Evolutionary conservation across 2,329 filamentous ascomycete species (phyloP).

Genomic region (Lomentospora prolificans): DNA sequence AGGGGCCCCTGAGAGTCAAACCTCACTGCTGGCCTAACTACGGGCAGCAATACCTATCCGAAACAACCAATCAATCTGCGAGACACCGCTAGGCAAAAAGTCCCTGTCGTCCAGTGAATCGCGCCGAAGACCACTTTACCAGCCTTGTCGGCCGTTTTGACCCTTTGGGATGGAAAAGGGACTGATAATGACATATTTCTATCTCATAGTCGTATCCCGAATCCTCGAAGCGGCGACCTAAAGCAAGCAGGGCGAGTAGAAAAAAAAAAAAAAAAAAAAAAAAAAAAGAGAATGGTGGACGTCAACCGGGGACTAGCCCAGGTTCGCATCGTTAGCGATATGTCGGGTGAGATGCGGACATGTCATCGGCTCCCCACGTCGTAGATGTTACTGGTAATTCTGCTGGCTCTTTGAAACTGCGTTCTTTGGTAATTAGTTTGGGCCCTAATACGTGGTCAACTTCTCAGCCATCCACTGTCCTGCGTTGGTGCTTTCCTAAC

Average conservation of each 20-base stretch:
- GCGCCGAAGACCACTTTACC: constrained; percentile 2
- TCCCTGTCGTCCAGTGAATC: neutral
- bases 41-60: neutral
- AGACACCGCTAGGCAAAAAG: constrained; percentile 2
- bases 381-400: too few relatives aligned
- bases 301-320: too few relatives aligned
- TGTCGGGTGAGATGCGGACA: too few relatives aligned
- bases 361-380: too few relatives aligned
- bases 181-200: too few relatives aligned
- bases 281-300: too few relatives aligned
- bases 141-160: neutral
- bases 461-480: neutral
- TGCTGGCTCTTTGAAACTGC: too few relatives aligned
- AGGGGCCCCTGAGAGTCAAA: too few relatives aligned
- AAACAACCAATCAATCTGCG: constrained; percentile 5
- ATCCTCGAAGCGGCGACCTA: neutral
- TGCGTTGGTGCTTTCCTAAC: neutral
- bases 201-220: neutral
- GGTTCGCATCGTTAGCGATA: too few relatives aligned
- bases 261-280: too few relatives aligned
- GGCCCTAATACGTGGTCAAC: neutral
- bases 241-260: neutral
- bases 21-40: too few relatives aligned
- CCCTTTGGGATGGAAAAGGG: neutral
- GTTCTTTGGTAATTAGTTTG: too few relatives aligned